Evolutionary conservation across 2,329 filamentous ascomycete species (phyloP).

Genomic region (Exophiala calicioides): DNA sequence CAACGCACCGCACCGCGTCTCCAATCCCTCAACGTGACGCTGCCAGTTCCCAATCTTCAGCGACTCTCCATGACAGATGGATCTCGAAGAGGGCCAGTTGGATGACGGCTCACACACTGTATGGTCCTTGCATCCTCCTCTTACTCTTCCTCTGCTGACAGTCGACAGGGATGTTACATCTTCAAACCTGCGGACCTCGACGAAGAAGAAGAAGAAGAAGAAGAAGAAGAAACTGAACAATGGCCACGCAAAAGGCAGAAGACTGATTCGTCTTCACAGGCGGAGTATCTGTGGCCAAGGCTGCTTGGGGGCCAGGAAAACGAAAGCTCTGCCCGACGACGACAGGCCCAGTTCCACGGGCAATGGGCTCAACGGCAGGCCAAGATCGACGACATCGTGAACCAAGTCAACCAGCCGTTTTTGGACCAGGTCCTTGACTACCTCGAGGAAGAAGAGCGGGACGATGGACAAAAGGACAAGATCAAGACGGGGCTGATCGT

Average conservation of each 20-base stretch:
- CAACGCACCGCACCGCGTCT: constrained; percentile 4
- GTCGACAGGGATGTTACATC: constrained; percentile 28
- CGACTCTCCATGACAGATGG: constrained; percentile 5
- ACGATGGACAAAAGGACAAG: constrained; percentile 1
- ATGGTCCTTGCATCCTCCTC: neutral
- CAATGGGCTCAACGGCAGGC: constrained; percentile 43
- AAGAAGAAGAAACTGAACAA: constrained; percentile 29
- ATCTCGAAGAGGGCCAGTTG: constrained; percentile 9
- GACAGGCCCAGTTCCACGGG: constrained; percentile 41
- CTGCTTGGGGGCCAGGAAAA: constrained; percentile 44
- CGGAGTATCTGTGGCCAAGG: constrained; percentile 37
- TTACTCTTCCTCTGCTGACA: neutral
- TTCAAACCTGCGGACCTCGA: constrained; percentile 19
- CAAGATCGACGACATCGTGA: constrained; percentile 43
- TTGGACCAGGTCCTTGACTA: constrained; percentile 37
- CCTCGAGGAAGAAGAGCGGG: neutral
- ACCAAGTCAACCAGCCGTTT: constrained; percentile 43
- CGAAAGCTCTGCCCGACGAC: constrained; percentile 35
- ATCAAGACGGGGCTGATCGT: constrained; percentile 25
- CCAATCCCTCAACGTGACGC: neutral
- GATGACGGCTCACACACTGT: constrained; percentile 23
- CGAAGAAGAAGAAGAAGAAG: constrained; percentile 17
- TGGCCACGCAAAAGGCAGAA: constrained; percentile 62
- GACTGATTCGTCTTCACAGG: constrained; percentile 43
- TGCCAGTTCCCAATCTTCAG: neutral